Base-by-base conservation (phyloP, 2,329 filamentous ascomycete species). In the Pyrenochaeta sp. region DNA sequence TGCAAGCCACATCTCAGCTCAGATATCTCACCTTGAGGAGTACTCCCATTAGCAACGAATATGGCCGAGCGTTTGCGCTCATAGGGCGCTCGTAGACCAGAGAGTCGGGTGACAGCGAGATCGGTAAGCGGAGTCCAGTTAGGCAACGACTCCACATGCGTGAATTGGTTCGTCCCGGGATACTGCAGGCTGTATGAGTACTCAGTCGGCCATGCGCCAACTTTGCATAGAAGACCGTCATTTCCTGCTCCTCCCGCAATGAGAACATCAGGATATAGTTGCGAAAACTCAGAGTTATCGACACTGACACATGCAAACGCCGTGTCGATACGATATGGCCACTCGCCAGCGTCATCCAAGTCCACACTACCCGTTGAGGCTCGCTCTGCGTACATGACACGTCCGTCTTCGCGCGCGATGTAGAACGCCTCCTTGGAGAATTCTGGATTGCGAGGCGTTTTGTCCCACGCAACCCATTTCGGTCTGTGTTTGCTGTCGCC, bases 341-440 rank as follows among this genome's bases (percentile, higher is more conserved):
- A 86, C 80, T 47, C 88, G 72, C 61, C 66, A 49, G 85, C 79
- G 40, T 82, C 83, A 7, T 63, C 60, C 11, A 64, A 64, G 9
- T 68, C 64, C 7, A 58, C 79, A 5, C 76, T 75, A 43, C 79
- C 73, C 29, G 54, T 47, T 5, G 82, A 82, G 37, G 61, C 62
- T 53, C 91, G 86, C 61, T 92, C 87, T 4, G 94, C 76, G 60
- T 89, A 90, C 48, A 88, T 84, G 9, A 97, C 83, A 43, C 88
- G 80, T 2, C 95, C 95, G 69, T 98, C 94, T 76, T 98, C 94
- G 49, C 93, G 87, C 10, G 90, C 90, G 14, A 99, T 79, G 68
- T 95, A 97, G 43, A 98, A 87, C 54, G 89, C 87, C 68, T 98
- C 95, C 31, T 87, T 86, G 15, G 79, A 78, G 54, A 83, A 83